phyloP scores from a whole-genome alignment of 139 green algal species.

The Micractinium sp. region DNA sequence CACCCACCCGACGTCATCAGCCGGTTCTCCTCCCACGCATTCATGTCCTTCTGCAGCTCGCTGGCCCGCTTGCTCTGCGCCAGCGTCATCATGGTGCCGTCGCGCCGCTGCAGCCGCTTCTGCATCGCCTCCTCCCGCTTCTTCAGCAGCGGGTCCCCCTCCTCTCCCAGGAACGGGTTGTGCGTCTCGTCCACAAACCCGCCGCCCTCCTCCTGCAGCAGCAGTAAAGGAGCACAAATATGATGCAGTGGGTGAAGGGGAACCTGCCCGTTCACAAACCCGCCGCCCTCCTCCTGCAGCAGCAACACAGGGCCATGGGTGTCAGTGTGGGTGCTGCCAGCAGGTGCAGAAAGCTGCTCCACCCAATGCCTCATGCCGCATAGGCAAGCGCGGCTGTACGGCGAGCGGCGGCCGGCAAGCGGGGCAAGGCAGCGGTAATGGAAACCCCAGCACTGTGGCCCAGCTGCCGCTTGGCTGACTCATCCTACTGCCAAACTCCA shows the following conservation, averaged over 20 bases:
- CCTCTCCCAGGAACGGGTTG: slow-evolving; percentile 70
- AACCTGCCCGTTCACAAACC: slow-evolving; percentile 52
- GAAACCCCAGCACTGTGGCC: too few species aligned
- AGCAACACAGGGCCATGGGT: not conserved
- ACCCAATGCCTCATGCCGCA: too few species aligned
- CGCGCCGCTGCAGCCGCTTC: slow-evolving; percentile 64
- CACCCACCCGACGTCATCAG: slow-evolving; percentile 77
- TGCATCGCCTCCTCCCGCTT: slow-evolving; percentile 38
- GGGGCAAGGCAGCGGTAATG: too few species aligned
- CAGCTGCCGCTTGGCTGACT: too few species aligned
- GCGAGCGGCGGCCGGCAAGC: too few species aligned
- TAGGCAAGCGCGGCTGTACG: too few species aligned
- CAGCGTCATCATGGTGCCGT: slow-evolving; percentile 91
- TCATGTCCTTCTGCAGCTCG: slow-evolving; percentile 89
- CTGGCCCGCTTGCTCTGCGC: slow-evolving; percentile 83
- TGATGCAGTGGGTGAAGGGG: not conserved
- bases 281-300: slow-evolving; percentile 81
- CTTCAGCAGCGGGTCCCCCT: slow-evolving; percentile 37
- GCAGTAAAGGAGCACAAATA: not conserved
- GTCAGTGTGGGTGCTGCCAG: too few species aligned
- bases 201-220: slow-evolving; percentile 80
- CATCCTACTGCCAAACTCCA: too few species aligned
- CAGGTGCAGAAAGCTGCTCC: not conserved
- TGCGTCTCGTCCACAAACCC: slow-evolving; percentile 64
- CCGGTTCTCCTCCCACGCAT: slow-evolving; percentile 96